Base-by-base conservation (phyloP, 1,284 basidiomycete species). In the Rhodotorula sp. region DNA sequence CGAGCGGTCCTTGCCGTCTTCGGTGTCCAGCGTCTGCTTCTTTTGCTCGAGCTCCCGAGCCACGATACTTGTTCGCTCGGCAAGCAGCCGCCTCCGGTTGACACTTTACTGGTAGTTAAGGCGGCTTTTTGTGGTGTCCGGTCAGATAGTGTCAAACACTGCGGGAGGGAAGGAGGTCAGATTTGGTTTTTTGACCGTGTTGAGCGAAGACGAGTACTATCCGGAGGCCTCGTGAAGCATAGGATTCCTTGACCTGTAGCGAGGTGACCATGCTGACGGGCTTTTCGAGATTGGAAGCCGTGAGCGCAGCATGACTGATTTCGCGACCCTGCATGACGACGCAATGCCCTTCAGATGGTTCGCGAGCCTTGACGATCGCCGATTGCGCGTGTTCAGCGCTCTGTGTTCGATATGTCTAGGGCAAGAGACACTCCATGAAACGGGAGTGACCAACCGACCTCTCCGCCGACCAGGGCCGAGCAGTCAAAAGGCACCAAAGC, bases 221-320 rank as follows among this genome's bases (percentile, higher is more conserved):
- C 65, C 70, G 0, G 77, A 76, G 18, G 73, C 74, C 60, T 79
- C 79, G 26, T 63, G 51, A 21, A 73, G 29, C 52, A 70, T 64
- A 5, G 77, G 69, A 51, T 78, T 78, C 71, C 31, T 70, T 69
- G 5, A 77, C 77, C 16, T 78, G 72, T 69, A 78, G 79, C 26
- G 71, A 74, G n/a, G 79, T 79, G 15, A 79, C 79, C 76, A 74
- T 74, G 26, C 79, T 79, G 68, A 79, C 78, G 31, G 78, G 70
- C 64, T 79, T 79, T 10, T 51, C 58, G 21, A 78, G 67, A 46
- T 73, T 73, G 59, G 68, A 71, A 1, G 76, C 73, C 16, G 71
- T 71, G 20, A 79, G 72, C 18, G 79, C 79, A 58, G 73, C 65
- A 59, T 79, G 79, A n/a, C 67, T 65, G 68, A 79, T 72, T 67